These are phyloP conservation scores for Capsicum chinense DNA, from an alignment of 257 asterid genomes.

Conservation along the genomic window DNA sequence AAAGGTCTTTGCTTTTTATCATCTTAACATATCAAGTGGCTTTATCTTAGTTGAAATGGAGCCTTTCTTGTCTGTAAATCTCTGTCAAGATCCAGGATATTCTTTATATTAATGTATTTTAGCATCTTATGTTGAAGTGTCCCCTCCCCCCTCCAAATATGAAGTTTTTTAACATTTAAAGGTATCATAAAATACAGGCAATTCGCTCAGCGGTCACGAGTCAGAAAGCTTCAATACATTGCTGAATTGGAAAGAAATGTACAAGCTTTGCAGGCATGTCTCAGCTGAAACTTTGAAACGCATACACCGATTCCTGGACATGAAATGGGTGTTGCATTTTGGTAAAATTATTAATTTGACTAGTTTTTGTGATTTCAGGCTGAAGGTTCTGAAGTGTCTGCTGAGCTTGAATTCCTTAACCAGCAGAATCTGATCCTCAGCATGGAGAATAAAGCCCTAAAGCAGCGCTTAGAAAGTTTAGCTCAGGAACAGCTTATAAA, in stretches of 20 bases:
- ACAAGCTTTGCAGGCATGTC: slow-evolving; percentile 91
- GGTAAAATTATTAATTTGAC: slow-evolving; percentile 34
- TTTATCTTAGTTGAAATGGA: slow-evolving; percentile 5
- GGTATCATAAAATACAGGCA: slow-evolving; percentile 62
- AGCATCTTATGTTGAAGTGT: neutral
- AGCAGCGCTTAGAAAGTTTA: slow-evolving; percentile 83
- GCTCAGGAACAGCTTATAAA: slow-evolving; percentile 92
- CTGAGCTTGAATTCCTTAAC: slow-evolving; percentile 89
- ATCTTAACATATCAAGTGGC: neutral
- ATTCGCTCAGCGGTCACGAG: slow-evolving; percentile 98
- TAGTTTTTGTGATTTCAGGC: slow-evolving; percentile 56
- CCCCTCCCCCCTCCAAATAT: neutral
- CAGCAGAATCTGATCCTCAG: slow-evolving; percentile 82
- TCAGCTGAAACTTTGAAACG: slow-evolving; percentile 1
- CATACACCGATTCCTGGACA: slow-evolving; percentile 22
- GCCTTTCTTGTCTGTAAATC: neutral
- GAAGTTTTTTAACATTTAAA: slow-evolving; percentile 28
- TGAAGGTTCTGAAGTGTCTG: slow-evolving; percentile 85
- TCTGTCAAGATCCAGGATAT: neutral
- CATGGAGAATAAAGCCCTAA: slow-evolving; percentile 93
- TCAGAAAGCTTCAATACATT: slow-evolving; percentile 90
- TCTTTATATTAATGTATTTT: neutral
- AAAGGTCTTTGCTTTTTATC: neutral
- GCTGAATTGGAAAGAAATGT: slow-evolving; percentile 93
- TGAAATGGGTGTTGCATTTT: slow-evolving; percentile 7